A percentile compares a stretch with the other conserved stretches of the same genome.
phyloP scores from a whole-genome alignment of 495 filamentous ascomycete species.

The Barbatosphaeria neglecta region DNA sequence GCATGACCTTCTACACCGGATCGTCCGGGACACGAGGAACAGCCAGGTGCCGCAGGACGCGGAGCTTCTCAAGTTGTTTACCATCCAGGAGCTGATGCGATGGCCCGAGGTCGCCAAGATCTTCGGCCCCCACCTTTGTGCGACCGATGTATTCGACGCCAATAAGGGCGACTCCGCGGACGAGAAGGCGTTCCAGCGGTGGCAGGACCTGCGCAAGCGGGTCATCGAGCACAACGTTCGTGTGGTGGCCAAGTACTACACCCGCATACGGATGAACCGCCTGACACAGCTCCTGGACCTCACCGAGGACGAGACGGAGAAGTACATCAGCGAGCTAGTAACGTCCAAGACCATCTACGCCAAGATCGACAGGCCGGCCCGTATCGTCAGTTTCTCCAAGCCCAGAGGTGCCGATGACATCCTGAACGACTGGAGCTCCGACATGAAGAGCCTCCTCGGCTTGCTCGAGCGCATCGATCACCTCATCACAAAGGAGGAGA shows the following conservation, averaged over 20 bases:
- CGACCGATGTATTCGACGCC: constrained; percentile 77
- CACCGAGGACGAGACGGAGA: constrained; percentile 90
- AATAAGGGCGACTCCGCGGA: constrained; percentile 50
- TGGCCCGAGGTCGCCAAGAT: constrained; percentile 84
- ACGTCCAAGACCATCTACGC: constrained; percentile 95
- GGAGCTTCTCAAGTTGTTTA: constrained; percentile 82
- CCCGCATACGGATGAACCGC: constrained; percentile 82
- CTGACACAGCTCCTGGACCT: constrained; percentile 83
- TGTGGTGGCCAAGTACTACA: constrained; percentile 97
- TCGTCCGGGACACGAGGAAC: constrained; percentile 61
- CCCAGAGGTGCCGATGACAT: constrained; percentile 93
- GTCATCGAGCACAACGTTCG: constrained; percentile 99
- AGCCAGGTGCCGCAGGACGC: constrained; percentile 60
- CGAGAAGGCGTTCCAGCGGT: constrained; percentile 66
- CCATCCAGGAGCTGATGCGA: constrained; percentile 91
- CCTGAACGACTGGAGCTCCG: constrained; percentile 95
- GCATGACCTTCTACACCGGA: constrained; percentile 89
- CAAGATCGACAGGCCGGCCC: constrained; percentile 89
- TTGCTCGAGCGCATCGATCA: constrained; percentile 91
- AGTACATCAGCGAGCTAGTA: constrained; percentile 90
- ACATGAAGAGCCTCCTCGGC: constrained; percentile 95
- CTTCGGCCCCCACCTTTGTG: constrained; percentile 80
- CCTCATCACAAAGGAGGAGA: constrained; percentile 98
- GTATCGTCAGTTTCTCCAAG: constrained; percentile 86
- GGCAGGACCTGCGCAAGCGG: constrained; percentile 89